Percentiles rank a stretch among this genome's conserved stretches.
Evolutionary conservation across 2,329 filamentous ascomycete genomes (phyloP).

Genomic region (Penicillium oxalicum): DNA sequence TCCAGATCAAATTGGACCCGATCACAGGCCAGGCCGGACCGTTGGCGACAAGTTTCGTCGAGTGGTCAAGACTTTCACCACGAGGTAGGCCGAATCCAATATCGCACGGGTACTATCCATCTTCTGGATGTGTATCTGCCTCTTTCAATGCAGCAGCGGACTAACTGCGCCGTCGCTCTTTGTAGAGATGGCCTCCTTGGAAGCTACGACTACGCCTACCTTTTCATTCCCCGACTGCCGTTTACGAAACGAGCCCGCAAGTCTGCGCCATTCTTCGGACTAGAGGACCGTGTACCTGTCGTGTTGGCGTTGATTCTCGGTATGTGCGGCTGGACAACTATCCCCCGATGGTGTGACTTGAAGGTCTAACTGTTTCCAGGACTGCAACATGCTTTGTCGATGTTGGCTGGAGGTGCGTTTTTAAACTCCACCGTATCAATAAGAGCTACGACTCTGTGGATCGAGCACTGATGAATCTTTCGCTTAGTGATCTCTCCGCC

Average conservation of each 20-base stretch:
- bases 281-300: slow-evolving; percentile 63
- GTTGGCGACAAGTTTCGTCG: slow-evolving; percentile 32
- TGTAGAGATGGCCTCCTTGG: slow-evolving; percentile 69
- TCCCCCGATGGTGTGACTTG: neutral
- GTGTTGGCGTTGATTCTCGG: slow-evolving; percentile 59
- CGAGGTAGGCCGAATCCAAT: slow-evolving; percentile 28
- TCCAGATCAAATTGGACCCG: slow-evolving; percentile 41
- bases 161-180: too few relatives aligned
- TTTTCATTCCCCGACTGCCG: slow-evolving; percentile 75
- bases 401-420: slow-evolving; percentile 49
- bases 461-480: neutral
- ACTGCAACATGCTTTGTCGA: slow-evolving; percentile 63
- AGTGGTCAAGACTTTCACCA: slow-evolving; percentile 36
- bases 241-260: slow-evolving; percentile 63
- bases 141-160: too few relatives aligned
- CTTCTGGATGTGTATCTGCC: too few relatives aligned
- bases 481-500: slow-evolving; percentile 54
- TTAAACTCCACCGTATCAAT: too few relatives aligned
- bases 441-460: neutral
- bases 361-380: slow-evolving; percentile 25
- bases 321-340: neutral
- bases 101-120: neutral
- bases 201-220: slow-evolving; percentile 81
- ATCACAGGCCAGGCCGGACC: slow-evolving; percentile 32
- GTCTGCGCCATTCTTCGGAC: slow-evolving; percentile 63